Evolutionary conservation across 129 eudicot species (phyloP).

Genomic region (Flaveria robusta): DNA sequence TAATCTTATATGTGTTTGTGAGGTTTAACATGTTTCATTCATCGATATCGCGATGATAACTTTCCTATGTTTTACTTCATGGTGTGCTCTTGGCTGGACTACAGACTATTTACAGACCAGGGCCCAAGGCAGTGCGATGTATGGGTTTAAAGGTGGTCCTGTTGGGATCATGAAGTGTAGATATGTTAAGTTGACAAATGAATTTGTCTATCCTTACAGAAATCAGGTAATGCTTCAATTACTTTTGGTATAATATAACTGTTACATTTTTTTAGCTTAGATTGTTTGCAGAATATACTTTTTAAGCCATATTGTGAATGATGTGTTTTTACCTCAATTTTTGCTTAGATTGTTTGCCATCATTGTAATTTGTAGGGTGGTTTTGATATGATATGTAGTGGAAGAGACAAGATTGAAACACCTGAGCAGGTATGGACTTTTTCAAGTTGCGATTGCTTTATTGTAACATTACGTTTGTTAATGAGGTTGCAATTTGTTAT

Average conservation of each 20-base stretch:
- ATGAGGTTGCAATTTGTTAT: slow-evolving; percentile 30
- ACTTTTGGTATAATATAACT: neutral
- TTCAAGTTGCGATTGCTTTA: neutral
- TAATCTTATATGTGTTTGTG: slow-evolving; percentile 11
- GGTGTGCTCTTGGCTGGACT: slow-evolving; percentile 20
- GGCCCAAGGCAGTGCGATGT: slow-evolving; percentile 70
- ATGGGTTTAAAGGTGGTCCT: slow-evolving; percentile 94
- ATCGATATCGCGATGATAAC: neutral
- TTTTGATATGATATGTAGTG: slow-evolving; percentile 96
- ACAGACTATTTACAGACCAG: slow-evolving; percentile 80
- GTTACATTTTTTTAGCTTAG: neutral
- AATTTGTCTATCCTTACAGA: slow-evolving; percentile 82
- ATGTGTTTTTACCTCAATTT: slow-evolving; percentile 12
- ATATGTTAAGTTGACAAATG: slow-evolving; percentile 68
- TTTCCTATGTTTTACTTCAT: neutral
- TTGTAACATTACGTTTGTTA: neutral
- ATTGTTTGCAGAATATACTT: neutral
- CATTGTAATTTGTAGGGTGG: slow-evolving; percentile 67
- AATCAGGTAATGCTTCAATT: slow-evolving; percentile 64
- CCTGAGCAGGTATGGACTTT: slow-evolving; percentile 68
- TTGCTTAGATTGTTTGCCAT: neutral
- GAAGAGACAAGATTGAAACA: slow-evolving; percentile 97
- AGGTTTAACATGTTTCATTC: neutral
- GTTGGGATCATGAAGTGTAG: slow-evolving; percentile 88
- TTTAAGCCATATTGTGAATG: neutral